A percentile compares a stretch with the other conserved stretches of the same genome.
phyloP scores from a whole-genome alignment of 345 rosid species.

The Physaria fendleri region DNA sequence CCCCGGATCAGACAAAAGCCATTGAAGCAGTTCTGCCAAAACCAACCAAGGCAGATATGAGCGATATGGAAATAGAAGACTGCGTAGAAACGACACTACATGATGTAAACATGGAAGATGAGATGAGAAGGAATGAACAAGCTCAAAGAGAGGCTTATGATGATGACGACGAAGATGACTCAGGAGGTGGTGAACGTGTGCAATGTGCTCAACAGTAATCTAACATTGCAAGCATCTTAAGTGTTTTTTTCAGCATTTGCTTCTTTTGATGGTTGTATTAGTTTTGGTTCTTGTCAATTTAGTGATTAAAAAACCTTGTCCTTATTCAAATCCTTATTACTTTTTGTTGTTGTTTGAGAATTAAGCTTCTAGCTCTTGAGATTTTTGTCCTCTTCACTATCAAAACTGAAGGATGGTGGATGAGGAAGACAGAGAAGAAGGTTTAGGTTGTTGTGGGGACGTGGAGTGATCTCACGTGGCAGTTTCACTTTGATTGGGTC shows the following conservation, averaged over 20 bases:
- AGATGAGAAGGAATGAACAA: slow-evolving; percentile 73
- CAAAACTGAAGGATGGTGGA: neutral
- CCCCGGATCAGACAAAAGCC: slow-evolving; percentile 61
- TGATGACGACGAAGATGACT: slow-evolving; percentile 45
- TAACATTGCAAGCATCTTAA: neutral
- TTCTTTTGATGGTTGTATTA: slow-evolving; percentile 5
- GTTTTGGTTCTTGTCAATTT: slow-evolving; percentile 6
- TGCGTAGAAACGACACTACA: slow-evolving; percentile 86
- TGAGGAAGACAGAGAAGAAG: slow-evolving; percentile 6
- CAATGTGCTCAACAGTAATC: slow-evolving; percentile 75
- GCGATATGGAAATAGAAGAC: slow-evolving; percentile 79
- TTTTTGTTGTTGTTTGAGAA: neutral
- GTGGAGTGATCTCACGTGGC: slow-evolving; percentile 25
- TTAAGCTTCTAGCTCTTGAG: neutral
- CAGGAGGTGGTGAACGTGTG: slow-evolving; percentile 50
- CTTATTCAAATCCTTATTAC: slow-evolving; percentile 1
- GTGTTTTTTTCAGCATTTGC: slow-evolving; percentile 12
- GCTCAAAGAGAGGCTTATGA: slow-evolving; percentile 54
- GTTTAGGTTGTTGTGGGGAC: slow-evolving; percentile 17
- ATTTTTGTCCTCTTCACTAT: too few relatives aligned
- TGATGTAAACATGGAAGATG: slow-evolving; percentile 72
- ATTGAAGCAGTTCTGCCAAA: slow-evolving; percentile 58
- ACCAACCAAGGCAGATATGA: slow-evolving; percentile 34
- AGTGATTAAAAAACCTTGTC: slow-evolving; percentile 4
- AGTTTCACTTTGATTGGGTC: slow-evolving; percentile 25